Percentiles rank a stretch among this genome's conserved stretches.
Conservation (phyloP, 1,284 basidiomycete species). For the Malassezia globosa region DNA sequence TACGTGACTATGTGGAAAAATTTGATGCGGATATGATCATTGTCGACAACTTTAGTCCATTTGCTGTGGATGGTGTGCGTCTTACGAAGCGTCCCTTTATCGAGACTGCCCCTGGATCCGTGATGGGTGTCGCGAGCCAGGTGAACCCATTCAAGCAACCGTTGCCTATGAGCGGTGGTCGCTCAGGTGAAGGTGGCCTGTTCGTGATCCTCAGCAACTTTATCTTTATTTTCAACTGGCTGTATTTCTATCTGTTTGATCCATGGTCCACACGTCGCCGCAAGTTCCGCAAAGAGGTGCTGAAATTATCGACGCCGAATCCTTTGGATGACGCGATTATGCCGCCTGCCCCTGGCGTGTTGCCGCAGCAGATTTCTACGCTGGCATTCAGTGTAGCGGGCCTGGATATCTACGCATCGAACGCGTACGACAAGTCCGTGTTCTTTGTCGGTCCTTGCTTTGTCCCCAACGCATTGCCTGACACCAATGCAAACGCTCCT, state of each 20-base stretch:
- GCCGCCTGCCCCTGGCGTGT: slow-evolving; percentile 18
- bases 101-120: slow-evolving; percentile 23
- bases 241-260: slow-evolving; percentile 12
- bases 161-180: slow-evolving; percentile 22
- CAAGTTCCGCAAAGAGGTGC: slow-evolving; percentile 12
- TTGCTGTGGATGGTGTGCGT: slow-evolving; percentile 25
- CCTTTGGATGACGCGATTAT: slow-evolving; percentile 18
- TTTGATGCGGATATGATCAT: slow-evolving; percentile 25
- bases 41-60: slow-evolving; percentile 28
- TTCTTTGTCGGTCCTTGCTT: slow-evolving; percentile 24
- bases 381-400: slow-evolving; percentile 21
- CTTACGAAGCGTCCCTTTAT: slow-evolving; percentile 23
- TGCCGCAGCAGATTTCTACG: slow-evolving; percentile 15
- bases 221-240: slow-evolving; percentile 8
- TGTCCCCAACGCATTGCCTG: slow-evolving; percentile 4
- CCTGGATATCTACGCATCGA: slow-evolving; percentile 16
- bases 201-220: slow-evolving; percentile 13
- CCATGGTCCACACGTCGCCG: slow-evolving; percentile 14
- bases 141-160: slow-evolving; percentile 17
- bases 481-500: not conserved
- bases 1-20: slow-evolving; percentile 19
- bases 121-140: slow-evolving; percentile 20
- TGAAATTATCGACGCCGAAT: slow-evolving; percentile 16
- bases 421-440: slow-evolving; percentile 11
- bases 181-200: slow-evolving; percentile 17